Base-by-base conservation (phyloP, 208 protist genomes). In the Phytomonas sp. region DNA sequence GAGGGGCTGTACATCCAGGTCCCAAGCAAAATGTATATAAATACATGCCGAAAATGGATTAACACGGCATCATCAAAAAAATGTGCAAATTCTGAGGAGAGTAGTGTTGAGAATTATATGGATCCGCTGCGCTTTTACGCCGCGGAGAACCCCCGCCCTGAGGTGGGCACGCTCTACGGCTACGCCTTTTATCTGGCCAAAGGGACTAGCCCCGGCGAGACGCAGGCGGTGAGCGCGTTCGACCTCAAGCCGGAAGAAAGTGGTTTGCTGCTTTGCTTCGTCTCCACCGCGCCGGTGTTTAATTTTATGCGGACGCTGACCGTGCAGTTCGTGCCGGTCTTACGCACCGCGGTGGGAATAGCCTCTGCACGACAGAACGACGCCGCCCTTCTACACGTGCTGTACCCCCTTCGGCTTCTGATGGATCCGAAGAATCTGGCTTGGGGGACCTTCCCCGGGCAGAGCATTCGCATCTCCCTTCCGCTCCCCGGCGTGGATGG, bases 1-100 rank as follows among this genome's bases (percentile, higher is more conserved):
- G 82, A 89, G 31, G 88, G 88, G n/a, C 70, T 88, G 60, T 94
- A 79, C 76, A 7, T 94, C 12, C 73, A 86, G 32, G 74, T 91
- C 23, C 86, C 88, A 4, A 83, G 82, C 11, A 26, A 52, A 3
- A 49, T 63, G 0, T 91, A 81, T 71, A 67, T 76, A 66, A 67
- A 74, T 56, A 45, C 68, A 75, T 59, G 36, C 70, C 61, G 63
- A 16, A 10, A 56, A 8, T 29, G 52, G 42, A 7, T 67, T 16
- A 32, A 36, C 2, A 71, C 23, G 42, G 33, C 31, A 30, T 37
- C 34, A 3, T 37, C 34, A 8, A 37, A 3, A 26, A 60, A 42
- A 19, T 52, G 33, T 29, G 62, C 68, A 42, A 42, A 42, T 0
- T 23, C 72, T 0, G 37, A 56, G 0, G 42, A 5, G n/a, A 60